These are phyloP conservation scores for Aaosphaeria arxii DNA, from an alignment of 2,329 filamentous ascomycete genomes.

Conservation along the genomic window DNA sequence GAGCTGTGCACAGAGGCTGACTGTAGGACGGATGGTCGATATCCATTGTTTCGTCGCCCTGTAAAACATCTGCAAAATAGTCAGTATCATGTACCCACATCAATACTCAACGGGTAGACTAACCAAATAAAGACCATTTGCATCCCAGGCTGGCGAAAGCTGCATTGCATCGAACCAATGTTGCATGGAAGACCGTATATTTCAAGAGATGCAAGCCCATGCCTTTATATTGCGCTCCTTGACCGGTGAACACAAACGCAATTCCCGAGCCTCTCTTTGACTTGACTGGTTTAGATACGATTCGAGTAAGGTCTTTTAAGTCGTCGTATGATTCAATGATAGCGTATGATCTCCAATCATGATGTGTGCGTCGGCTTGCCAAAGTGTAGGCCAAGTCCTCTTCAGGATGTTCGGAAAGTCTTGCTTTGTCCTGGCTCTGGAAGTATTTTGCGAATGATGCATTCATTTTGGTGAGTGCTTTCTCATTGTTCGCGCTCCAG, in stretches of 20 bases:
- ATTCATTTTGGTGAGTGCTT: neutral
- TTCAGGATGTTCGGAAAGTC: neutral
- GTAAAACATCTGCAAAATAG: neutral
- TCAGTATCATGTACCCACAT: slow-evolving; percentile 7
- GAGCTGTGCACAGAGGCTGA: slow-evolving; percentile 14
- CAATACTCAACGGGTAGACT: slow-evolving; percentile 10
- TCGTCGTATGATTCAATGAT: neutral
- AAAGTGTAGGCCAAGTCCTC: slow-evolving; percentile 1
- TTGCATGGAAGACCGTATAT: slow-evolving; percentile 9
- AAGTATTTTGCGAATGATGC: neutral
- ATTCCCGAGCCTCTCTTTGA: neutral
- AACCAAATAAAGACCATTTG: slow-evolving; percentile 4
- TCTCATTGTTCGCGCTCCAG: neutral
- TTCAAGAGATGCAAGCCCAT: slow-evolving; percentile 22
- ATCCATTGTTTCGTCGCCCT: neutral
- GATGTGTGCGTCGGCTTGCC: neutral
- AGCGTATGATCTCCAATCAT: neutral
- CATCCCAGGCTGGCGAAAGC: slow-evolving; percentile 4
- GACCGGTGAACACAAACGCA: slow-evolving; percentile 29
- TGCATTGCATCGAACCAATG: neutral
- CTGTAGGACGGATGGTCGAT: neutral
- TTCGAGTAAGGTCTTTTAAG: neutral
- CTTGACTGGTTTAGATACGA: neutral
- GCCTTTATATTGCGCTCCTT: slow-evolving; percentile 25
- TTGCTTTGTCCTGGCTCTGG: neutral